Conservation (phyloP, 148 eudicot genomes). For the Amaranthus hypochondriacus region DNA sequence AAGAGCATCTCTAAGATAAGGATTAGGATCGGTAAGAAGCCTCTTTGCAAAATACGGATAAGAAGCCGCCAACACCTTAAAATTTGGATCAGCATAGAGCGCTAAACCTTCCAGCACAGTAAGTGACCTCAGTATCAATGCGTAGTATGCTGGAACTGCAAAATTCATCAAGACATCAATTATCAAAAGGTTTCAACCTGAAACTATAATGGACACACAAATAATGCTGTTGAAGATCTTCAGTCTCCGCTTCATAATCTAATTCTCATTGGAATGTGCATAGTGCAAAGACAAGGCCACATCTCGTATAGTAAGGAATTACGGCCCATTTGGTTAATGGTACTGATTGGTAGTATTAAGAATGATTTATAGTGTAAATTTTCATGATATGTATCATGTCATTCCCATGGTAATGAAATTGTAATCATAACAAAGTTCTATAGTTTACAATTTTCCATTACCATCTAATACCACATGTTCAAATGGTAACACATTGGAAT, state of each 20-base stretch:
- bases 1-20: conserved; percentile 97
- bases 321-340: no score
- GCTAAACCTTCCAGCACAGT: conserved; percentile 98
- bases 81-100: conserved; percentile 89
- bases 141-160: conserved; percentile 98
- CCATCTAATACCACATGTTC: no score
- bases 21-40: conserved; percentile 98
- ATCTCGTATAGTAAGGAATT: no score
- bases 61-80: conserved; percentile 95
- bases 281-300: no score
- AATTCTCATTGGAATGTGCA: not conserved
- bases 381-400: no score
- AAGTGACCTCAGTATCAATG: conserved; percentile 90
- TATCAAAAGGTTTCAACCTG: not conserved
- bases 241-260: not conserved
- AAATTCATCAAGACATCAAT: conserved; percentile 20
- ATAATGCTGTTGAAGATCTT: not conserved
- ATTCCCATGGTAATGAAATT: no score
- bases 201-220: not conserved
- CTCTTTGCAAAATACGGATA: conserved; percentile 99
- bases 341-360: no score
- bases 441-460: no score
- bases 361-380: no score
- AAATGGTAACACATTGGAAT: no score
- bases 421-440: no score